Percentiles rank a stretch among this genome's conserved stretches.
Evolutionary conservation across 1,284 basidiomycete genomes (phyloP).

Genomic region (Ganoderma lingzhi): DNA sequence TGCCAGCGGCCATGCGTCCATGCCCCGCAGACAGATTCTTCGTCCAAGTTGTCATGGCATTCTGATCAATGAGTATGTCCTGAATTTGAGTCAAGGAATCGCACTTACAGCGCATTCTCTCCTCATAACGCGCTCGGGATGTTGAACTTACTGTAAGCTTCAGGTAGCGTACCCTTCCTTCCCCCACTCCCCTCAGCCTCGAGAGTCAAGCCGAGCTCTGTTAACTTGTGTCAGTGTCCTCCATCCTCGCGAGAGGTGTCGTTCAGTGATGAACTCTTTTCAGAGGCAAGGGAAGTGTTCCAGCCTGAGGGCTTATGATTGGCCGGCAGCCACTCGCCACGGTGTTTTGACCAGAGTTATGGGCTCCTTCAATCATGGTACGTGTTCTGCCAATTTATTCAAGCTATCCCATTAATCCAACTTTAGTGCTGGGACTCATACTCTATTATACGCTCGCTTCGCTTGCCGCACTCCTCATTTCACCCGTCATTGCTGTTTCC

Average conservation of each 20-base stretch:
- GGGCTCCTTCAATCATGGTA: not conserved
- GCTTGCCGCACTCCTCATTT: not conserved
- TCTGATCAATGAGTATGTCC: no score
- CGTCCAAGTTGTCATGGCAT: no score
- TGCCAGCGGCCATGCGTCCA: no score
- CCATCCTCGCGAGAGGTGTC: no score
- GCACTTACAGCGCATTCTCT: no score
- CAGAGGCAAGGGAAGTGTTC: not conserved
- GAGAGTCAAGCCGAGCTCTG: no score
- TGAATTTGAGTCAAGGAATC: no score
- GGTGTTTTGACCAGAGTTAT: not conserved
- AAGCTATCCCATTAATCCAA: not conserved
- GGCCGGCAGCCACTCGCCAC: not conserved
- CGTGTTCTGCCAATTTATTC: not conserved
- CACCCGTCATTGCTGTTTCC: slow-evolving; percentile 16
- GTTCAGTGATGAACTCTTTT: not conserved
- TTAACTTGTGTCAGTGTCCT: no score
- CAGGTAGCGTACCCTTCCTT: no score
- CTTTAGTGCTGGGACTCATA: not conserved
- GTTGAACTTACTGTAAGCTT: not conserved
- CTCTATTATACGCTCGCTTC: not conserved
- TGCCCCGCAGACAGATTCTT: no score
- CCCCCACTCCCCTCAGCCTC: no score
- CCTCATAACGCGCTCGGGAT: not conserved
- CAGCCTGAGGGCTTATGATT: not conserved